Evolutionary conservation across 768 basidiomycete genomes (phyloP).

Genomic region (Hygrophorus russula): DNA sequence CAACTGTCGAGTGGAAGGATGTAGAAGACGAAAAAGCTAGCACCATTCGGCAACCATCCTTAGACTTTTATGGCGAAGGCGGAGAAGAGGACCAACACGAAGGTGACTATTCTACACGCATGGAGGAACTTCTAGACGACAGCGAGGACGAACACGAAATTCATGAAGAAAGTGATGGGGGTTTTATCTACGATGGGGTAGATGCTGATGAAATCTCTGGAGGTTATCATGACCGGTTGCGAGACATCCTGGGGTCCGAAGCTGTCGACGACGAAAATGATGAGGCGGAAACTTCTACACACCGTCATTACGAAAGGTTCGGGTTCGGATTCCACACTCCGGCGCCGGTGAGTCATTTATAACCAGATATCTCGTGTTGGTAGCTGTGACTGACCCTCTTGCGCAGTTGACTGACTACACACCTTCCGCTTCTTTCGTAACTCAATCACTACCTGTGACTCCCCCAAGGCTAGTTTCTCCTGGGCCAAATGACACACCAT

Average conservation of each 20-base stretch:
- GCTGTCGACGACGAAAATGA: conserved; percentile 35
- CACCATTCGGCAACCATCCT: conserved; percentile 13
- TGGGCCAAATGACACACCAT: conserved; percentile 17
- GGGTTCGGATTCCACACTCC: conserved; percentile 12
- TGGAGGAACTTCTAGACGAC: conserved; percentile 47
- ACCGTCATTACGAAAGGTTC: conserved; percentile 22
- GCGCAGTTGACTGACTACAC: conserved; percentile 25
- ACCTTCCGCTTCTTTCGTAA: conserved; percentile 28
- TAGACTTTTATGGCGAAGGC: conserved; percentile 19
- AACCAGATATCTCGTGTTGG: not conserved
- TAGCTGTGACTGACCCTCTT: conserved; percentile 9
- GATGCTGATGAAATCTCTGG: conserved; percentile 40
- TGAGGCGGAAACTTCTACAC: conserved; percentile 32
- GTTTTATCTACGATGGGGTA: conserved; percentile 63
- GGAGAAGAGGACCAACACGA: conserved; percentile 29
- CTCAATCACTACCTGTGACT: conserved; percentile 17
- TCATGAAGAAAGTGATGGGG: conserved; percentile 33
- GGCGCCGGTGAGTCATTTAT: conserved; percentile 17
- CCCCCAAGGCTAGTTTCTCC: conserved; percentile 31
- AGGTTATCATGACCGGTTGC: conserved; percentile 57
- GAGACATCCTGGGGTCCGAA: conserved; percentile 50
- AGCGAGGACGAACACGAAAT: conserved; percentile 28
- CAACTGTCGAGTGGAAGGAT: not conserved
- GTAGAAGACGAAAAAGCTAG: conserved; percentile 13
- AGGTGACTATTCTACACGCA: conserved; percentile 54